Evolutionary conservation across 2,329 filamentous ascomycete genomes (phyloP), one percentile per base, ranked within the genome.

Genomic region (Diaporthe sp.): DNA sequence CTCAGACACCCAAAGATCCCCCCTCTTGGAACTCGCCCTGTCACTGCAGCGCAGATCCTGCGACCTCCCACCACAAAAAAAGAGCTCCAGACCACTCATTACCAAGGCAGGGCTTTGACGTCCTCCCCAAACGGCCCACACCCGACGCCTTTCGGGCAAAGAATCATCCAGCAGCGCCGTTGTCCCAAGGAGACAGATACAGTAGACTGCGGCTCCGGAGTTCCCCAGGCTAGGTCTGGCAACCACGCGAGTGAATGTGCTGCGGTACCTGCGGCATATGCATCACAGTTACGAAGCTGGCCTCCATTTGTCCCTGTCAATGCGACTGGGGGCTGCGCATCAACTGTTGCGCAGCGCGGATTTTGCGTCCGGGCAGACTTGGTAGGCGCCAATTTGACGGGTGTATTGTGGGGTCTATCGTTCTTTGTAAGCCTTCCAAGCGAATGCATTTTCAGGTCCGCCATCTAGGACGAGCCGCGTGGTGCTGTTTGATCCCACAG

Each of bases 401-500:
- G 19, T 65, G 22, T 44, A 73, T 55, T 57, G 15, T 65, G n/a
- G n/a, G 37, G 46, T 73, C 71, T 73, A 73, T 42, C 15, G 51
- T 65, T 44, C 49, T 65, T 55, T 65, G 46, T 46, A 55, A 25
- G 46, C 34, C 34, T 31, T 34, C 65, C 25, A 65, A 65, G 49
- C 58, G 46, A 73, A 65, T 53, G 51, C 71, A 28, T 73, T 22
- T n/a, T 73, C 22, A 31, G 58, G 37, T 55, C 46, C 71, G 34
- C 34, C 39, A 15, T 57, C 71, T 53, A 31, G 31, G 34, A 65
- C 49, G 22, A 73, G 71, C 71, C 71, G 61, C 39, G 58, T 53
- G 61, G 71, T 73, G 58, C 71, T 73, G 71, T 65, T 70, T 44
- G 46, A 65, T 73, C 71, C 71, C 61, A 73, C 58, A 65, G 25